These are phyloP conservation scores for Cercophora sp. DNA, from an alignment of 495 filamentous ascomycete species.

Conservation along the genomic window DNA sequence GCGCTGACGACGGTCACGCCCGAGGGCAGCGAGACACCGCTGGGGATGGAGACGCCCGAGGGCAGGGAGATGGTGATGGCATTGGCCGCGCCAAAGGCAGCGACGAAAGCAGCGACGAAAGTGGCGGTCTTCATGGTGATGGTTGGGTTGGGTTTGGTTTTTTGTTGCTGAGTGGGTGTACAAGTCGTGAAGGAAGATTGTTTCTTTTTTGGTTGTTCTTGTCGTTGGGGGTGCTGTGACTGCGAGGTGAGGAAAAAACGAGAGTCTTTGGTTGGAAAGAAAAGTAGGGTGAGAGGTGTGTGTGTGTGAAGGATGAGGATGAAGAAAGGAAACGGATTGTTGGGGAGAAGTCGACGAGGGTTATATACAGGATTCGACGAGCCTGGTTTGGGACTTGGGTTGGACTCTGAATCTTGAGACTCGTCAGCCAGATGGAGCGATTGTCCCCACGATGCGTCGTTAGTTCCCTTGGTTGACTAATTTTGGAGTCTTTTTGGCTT, in stretches of 20 bases:
- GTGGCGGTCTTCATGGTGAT: conserved; percentile 20
- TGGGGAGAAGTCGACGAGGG: neutral
- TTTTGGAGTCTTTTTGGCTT: no score
- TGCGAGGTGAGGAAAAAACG: no score
- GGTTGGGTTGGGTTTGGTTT: conserved; percentile 9
- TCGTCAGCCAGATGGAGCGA: no score
- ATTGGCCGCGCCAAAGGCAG: conserved; percentile 10
- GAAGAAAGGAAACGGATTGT: neutral
- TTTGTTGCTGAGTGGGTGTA: neutral
- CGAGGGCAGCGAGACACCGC: conserved; percentile 23
- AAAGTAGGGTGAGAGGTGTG: neutral
- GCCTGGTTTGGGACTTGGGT: neutral
- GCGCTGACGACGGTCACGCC: conserved; percentile 26
- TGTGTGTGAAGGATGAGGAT: conserved; percentile 2
- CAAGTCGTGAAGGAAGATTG: no score
- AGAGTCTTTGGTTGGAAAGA: neutral
- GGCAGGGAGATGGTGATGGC: conserved; percentile 27
- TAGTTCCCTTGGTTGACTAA: no score
- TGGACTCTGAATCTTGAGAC: no score
- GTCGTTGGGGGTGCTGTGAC: no score
- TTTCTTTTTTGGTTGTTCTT: neutral
- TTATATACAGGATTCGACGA: conserved; percentile 1
- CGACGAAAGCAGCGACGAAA: conserved; percentile 9
- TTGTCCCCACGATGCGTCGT: no score
- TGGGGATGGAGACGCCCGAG: conserved; percentile 24